Conservation (phyloP, 2,329 filamentous ascomycete species). For the Talaromyces atroroseus region DNA sequence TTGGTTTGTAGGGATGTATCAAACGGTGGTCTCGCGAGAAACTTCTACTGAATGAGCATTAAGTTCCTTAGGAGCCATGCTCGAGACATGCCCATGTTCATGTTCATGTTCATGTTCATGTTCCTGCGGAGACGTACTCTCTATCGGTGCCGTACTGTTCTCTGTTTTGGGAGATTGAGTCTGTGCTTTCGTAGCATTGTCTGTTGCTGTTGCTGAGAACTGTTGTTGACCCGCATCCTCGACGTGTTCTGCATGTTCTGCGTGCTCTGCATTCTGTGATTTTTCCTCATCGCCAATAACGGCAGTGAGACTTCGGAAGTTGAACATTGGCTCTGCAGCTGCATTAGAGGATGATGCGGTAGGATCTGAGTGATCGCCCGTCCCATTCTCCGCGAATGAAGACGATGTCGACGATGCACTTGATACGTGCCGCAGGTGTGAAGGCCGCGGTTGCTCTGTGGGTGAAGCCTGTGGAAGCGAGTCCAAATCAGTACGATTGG, state of each 20-base stretch:
- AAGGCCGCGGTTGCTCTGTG: slow-evolving; percentile 55
- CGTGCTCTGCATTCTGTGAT: slow-evolving; percentile 24
- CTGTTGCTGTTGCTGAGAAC: not conserved
- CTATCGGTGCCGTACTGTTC: slow-evolving; percentile 7
- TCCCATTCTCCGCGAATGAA: slow-evolving; percentile 62
- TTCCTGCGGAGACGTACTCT: slow-evolving; percentile 14
- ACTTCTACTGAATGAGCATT: slow-evolving; percentile 34
- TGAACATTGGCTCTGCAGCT: slow-evolving; percentile 74
- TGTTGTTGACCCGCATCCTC: slow-evolving; percentile 25
- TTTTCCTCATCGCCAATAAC: slow-evolving; percentile 68
- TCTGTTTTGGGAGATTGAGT: slow-evolving; percentile 17
- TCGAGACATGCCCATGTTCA: slow-evolving; percentile 10
- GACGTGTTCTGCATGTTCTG: slow-evolving; percentile 25
- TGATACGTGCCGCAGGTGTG: slow-evolving; percentile 75
- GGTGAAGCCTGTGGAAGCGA: slow-evolving; percentile 31
- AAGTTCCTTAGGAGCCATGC: slow-evolving; percentile 30
- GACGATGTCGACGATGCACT: slow-evolving; percentile 80
- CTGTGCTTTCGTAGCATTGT: slow-evolving; percentile 12
- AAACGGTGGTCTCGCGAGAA: slow-evolving; percentile 24
- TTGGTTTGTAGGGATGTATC: not conserved
- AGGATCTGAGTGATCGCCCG: slow-evolving; percentile 37
- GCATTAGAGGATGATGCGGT: slow-evolving; percentile 48
- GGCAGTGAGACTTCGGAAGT: slow-evolving; percentile 80
- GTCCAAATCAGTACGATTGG: slow-evolving; percentile 17
- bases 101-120: not conserved